phyloP scores from a whole-genome alignment of 139 green algal genomes.

The Coccomyxa sp. region DNA sequence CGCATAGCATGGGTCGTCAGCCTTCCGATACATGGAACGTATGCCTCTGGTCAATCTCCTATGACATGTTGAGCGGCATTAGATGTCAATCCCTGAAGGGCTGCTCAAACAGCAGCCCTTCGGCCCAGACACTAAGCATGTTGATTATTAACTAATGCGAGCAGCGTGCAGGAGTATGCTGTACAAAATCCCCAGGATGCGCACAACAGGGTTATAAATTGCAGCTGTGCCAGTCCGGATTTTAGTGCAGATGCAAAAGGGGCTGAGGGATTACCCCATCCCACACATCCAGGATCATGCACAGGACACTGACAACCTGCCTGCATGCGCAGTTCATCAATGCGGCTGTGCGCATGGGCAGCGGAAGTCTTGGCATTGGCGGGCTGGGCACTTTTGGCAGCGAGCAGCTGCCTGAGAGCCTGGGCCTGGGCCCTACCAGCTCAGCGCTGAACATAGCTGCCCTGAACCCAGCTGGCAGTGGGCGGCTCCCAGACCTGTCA shows the following conservation, averaged over 20 bases:
- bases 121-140: too few species aligned
- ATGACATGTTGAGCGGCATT: too few species aligned
- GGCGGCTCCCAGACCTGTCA: not conserved
- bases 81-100: too few species aligned
- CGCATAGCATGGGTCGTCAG: not conserved
- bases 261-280: too few species aligned
- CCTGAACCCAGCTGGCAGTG: not conserved
- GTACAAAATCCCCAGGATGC: too few species aligned
- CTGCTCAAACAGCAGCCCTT: too few species aligned
- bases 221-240: not conserved
- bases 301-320: too few species aligned
- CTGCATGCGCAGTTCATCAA: not conserved
- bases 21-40: not conserved
- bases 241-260: too few species aligned
- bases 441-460: not conserved
- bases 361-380: not conserved
- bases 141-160: too few species aligned
- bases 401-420: not conserved
- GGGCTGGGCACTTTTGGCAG: not conserved
- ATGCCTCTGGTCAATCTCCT: not conserved
- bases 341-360: not conserved
- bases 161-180: too few species aligned
- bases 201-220: not conserved
- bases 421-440: not conserved
- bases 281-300: too few species aligned